Evolutionary conservation across 495 filamentous ascomycete genomes (phyloP), one percentile per base, ranked within the genome.

Genomic region (Talaromyces liani): DNA sequence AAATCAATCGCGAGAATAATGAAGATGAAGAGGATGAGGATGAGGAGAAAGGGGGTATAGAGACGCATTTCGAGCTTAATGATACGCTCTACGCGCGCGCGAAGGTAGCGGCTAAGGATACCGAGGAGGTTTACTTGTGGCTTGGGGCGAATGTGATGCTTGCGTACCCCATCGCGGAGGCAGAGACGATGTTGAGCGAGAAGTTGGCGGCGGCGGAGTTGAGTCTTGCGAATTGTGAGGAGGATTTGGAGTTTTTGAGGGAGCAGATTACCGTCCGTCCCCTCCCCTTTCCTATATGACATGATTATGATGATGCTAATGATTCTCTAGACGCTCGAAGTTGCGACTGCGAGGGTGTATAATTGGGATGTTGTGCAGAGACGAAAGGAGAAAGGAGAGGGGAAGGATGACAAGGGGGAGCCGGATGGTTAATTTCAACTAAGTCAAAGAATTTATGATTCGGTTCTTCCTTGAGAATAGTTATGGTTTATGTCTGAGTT

Each of bases 141-240:
- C 82, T 98, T 27, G 94, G 94, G 20, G 94, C 94, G 62, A 98
- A 98, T 73, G 93, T 98, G 29, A 98, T 98, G 94, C 80, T 98
- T 62, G 83, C 93, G 54, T 98, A 98, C 72, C 91, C 93, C 2
- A 85, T 98, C 60, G 83, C 83, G 14, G 94, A 98, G 77, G 94
- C 94, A 1, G 84, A 91, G 78, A 75, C 77, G 39, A 85, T 98
- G 68, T 81, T 98, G 39, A 74, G 84, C 63, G 85, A 88, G 8
- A 98, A 95, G 73, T 78, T 96, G 20, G 68, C 77, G n/a, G 86
- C 90, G 0, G 94, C 94, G 25, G 88, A 91, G 73, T 75, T 80
- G 70, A 96, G 85, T 69, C 71, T 96, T 69, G 73, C 76, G 24
- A 92, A 93, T 67, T 97, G 93, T 69, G 93, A 97, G 71, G 94